These are phyloP conservation scores for Penstemon davidsonii DNA, from an alignment of 257 asterid genomes.

Conservation along the genomic window DNA sequence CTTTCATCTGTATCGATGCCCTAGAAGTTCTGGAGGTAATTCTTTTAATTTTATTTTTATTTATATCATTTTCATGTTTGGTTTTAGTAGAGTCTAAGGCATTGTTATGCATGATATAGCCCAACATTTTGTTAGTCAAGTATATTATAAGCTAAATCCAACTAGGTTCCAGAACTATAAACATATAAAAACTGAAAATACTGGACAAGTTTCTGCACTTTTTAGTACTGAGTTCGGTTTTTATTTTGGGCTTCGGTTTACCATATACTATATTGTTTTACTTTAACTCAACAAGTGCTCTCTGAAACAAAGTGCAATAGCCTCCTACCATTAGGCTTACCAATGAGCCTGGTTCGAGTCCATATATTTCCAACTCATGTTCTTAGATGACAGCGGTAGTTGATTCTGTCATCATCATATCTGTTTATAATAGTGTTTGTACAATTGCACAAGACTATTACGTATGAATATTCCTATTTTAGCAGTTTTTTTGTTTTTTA, in stretches of 20 bases:
- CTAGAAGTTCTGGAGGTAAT: constrained; percentile 94
- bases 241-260: constrained; percentile 3
- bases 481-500: not conserved
- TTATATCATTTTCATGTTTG: constrained; percentile 6
- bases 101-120: not conserved
- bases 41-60: constrained; percentile 8
- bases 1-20: constrained; percentile 92
- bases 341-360: not conserved
- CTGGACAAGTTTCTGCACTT: not conserved
- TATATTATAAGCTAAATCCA: not conserved
- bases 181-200: not conserved
- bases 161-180: not conserved
- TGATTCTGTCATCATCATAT: not conserved
- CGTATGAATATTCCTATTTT: not conserved
- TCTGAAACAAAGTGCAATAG: not conserved
- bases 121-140: not conserved
- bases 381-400: too few relatives aligned
- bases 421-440: not conserved
- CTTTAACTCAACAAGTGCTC: not conserved
- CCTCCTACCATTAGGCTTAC: not conserved
- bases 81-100: constrained; percentile 7
- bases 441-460: not conserved
- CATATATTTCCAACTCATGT: not conserved
- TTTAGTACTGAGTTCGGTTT: constrained; percentile 3
- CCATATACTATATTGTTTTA: not conserved